Evolutionary conservation across 202 grass and related monocot genomes (phyloP), one percentile per base, ranked within the genome.

Genomic region (Brachypodium distachyon): DNA sequence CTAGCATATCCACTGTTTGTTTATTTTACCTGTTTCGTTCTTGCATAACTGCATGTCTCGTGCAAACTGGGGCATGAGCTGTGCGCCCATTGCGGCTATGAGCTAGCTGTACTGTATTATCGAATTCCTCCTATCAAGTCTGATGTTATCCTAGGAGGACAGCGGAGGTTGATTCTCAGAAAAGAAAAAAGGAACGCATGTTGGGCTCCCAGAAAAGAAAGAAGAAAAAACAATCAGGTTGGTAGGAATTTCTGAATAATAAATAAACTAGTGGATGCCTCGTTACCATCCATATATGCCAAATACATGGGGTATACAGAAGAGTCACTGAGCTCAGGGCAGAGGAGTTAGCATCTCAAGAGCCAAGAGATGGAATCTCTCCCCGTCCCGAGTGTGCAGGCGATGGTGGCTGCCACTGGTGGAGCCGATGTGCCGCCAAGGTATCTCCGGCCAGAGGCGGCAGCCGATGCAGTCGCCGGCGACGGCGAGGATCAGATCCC

Each of bases 351-450:
- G 32, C 21, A 32, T 31, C 54, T 72, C 43, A 31, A 29, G 14
- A 21, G 23, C 40, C 4, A 72, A 10, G 26, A 66, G 9, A 86
- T 94, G 85, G 44, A 79, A 18, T 91, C 91, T 53, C 85, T 94
- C 61, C 82, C 82, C 2, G 91, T 94, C 79, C 73, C 85, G 1
- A 94, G 84, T 16, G 88, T 94, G 8, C 88, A 91, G 79, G 71
- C 70, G 25, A 76, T 86, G 27, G 79, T 84, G 28, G 85, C 58
- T 1, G 32, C 76, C 56, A 55, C 58, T 12, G 28, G 54, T 17
- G 59, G 72, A 2, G 36, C 69, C 25, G 19, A 81, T 14, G 88
- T 88, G 32, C 85, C 76, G 1, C 43, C 75, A 0, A 88, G 88
- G 53, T 91, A 94, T 80, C 46, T 89, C 63, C 85, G 79, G 12